Evolutionary conservation across 768 basidiomycete genomes (phyloP).

Genomic region (Roridomyces roridus): DNA sequence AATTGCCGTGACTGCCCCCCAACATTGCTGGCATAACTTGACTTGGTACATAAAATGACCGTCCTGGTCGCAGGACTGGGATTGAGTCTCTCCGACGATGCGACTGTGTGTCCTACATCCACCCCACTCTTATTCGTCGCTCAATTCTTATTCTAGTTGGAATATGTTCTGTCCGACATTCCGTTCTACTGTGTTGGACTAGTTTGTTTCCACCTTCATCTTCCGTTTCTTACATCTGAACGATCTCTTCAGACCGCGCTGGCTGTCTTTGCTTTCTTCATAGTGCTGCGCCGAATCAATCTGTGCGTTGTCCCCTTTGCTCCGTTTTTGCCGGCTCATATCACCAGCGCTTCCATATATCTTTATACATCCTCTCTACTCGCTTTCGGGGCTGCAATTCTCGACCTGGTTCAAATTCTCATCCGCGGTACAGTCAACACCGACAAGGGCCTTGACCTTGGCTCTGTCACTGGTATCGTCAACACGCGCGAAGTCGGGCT

Average conservation of each 20-base stretch:
- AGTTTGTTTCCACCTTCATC: too few relatives aligned
- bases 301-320: conserved; percentile 44
- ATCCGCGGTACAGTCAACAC: conserved; percentile 38
- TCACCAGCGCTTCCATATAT: conserved; percentile 49
- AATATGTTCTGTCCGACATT: conserved; percentile 64
- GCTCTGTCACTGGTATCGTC: conserved; percentile 44
- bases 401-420: conserved; percentile 67
- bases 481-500: conserved; percentile 64
- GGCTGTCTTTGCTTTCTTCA: conserved; percentile 61
- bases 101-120: conserved; percentile 1
- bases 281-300: conserved; percentile 56
- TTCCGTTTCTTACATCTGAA: too few relatives aligned
- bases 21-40: conserved; percentile 14
- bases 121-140: neutral
- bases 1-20: conserved; percentile 23
- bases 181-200: conserved; percentile 72
- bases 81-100: conserved; percentile 21
- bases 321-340: conserved; percentile 11
- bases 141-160: conserved; percentile 46
- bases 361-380: conserved; percentile 64
- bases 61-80: neutral
- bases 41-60: conserved; percentile 14
- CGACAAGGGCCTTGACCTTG: conserved; percentile 28
- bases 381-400: conserved; percentile 64
- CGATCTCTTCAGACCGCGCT: too few relatives aligned